Percentiles rank a stretch among this genome's conserved stretches.
Conservation (phyloP, 805 yeast species). For the Cyberlindnera petersonii region DNA sequence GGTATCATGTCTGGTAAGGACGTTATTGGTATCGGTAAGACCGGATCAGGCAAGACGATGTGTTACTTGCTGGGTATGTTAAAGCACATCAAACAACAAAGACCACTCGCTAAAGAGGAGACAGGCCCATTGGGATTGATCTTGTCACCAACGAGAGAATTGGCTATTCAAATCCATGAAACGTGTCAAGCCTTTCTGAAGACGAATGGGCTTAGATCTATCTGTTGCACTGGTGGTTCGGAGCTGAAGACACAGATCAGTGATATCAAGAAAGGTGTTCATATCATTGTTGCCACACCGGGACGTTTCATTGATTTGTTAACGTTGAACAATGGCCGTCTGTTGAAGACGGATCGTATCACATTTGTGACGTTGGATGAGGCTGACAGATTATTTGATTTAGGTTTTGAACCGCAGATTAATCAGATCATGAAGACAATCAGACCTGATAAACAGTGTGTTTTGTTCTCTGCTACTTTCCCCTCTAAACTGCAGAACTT, state of each 20-base stretch:
- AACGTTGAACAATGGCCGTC: conserved; percentile 76
- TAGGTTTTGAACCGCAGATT: conserved; percentile 97
- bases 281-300: conserved; percentile 88
- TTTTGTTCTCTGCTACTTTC: conserved; percentile 90
- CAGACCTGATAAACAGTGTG: conserved; percentile 85
- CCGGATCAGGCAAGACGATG: conserved; percentile 95
- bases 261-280: conserved; percentile 70
- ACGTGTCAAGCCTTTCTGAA: conserved; percentile 60
- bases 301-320: conserved; percentile 89
- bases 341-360: conserved; percentile 57
- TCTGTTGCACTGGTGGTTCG: conserved; percentile 91
- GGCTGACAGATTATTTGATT: conserved; percentile 93
- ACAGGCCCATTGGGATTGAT: conserved; percentile 78
- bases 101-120: conserved; percentile 42
- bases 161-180: conserved; percentile 77
- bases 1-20: conserved; percentile 87
- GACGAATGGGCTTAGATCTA: conserved; percentile 45
- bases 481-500: conserved; percentile 74
- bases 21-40: conserved; percentile 89
- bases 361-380: conserved; percentile 90
- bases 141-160: conserved; percentile 88
- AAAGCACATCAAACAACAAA: conserved; percentile 77
- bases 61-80: conserved; percentile 82
- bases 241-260: conserved; percentile 79
- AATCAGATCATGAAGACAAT: conserved; percentile 70